Evolutionary conservation across 371 early-diverging fungal species (phyloP).

Genomic region (Mortierella sp.): DNA sequence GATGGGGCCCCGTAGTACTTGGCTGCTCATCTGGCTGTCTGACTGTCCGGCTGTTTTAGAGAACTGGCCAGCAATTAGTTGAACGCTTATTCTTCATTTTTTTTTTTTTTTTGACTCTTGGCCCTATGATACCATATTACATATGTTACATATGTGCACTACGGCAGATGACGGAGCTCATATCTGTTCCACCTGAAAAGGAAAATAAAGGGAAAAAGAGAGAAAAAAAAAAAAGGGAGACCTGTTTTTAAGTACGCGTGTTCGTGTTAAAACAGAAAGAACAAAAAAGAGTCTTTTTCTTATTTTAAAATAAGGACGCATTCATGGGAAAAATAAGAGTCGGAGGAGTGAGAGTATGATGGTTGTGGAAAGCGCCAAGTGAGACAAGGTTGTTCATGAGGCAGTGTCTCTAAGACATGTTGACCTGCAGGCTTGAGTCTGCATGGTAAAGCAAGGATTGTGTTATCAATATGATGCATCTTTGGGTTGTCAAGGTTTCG

Average conservation of each 20-base stretch:
- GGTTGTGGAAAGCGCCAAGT: neutral
- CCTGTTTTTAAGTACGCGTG: too few relatives aligned
- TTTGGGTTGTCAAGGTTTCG: neutral
- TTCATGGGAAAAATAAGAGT: neutral
- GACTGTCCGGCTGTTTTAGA: neutral
- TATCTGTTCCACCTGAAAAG: too few relatives aligned
- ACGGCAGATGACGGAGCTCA: too few relatives aligned
- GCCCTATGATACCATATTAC: too few relatives aligned
- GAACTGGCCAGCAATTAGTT: neutral
- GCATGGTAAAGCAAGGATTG: neutral
- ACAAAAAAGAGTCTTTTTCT: neutral
- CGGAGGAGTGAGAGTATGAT: neutral
- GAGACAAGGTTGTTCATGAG: slow-evolving; percentile 1
- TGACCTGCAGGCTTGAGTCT: neutral
- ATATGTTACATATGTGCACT: too few relatives aligned
- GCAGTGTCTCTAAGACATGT: slow-evolving; percentile 24
- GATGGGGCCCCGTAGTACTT: neutral
- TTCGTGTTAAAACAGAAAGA: too few relatives aligned
- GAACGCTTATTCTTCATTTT: too few relatives aligned
- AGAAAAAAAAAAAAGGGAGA: too few relatives aligned
- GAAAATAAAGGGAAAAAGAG: too few relatives aligned
- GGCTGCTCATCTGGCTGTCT: neutral
- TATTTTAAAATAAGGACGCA: neutral
- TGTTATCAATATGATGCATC: neutral
- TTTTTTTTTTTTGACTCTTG: too few relatives aligned